Base-by-base conservation (phyloP, 192 early-diverging fungal species). In the Martensiomyces pterosporus region DNA sequence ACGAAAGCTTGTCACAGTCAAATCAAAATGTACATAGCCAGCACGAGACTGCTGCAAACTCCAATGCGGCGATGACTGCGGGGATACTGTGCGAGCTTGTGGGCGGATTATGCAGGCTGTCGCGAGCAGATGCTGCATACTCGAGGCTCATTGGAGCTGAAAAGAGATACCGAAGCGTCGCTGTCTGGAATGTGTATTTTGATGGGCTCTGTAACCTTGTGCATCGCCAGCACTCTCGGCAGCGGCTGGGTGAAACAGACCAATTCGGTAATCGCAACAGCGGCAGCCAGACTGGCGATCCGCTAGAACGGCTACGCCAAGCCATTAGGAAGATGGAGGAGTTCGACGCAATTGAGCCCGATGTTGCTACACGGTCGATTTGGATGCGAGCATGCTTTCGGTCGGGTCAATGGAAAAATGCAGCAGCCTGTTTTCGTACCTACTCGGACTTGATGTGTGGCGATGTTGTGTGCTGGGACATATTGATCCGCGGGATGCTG, bases 381-480 rank as follows among this genome's bases (percentile, higher is more conserved):
- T 65, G 69, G 69, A 40, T 73, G 41, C 69, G 69, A 3, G 69
- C 69, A 1, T 61, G 57, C n/a, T 65, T 73, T 44, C 63, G 53
- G 4, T 17, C 29, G 9, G 57, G 50, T 23, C 36, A 47, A 24
- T 73, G 69, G 69, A 10, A 3, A 0, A 13, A 29, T 2, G 69
- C 49, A 10, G 47, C 22, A 6, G 16, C 21, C 2, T 65, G 38
- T 23, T 73, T 73, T 46, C 40, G 42, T 15, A 23, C 9, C 3
- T 27, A 65, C 24, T 32, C 18, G 12, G 44, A 16, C 19, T 27
- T 0, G 1, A 56, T 60, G 52, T 21, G 33, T n/a, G 13, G 4
- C n/a, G 62, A 65, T 19, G 23, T 46, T 1, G 62, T 57, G 9
- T 57, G 57, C 54, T 73, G 69, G 62, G 69, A 73, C 32, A 61